phyloP scores from a whole-genome alignment of 2,329 filamentous ascomycete genomes.

The Alternaria sp. region DNA sequence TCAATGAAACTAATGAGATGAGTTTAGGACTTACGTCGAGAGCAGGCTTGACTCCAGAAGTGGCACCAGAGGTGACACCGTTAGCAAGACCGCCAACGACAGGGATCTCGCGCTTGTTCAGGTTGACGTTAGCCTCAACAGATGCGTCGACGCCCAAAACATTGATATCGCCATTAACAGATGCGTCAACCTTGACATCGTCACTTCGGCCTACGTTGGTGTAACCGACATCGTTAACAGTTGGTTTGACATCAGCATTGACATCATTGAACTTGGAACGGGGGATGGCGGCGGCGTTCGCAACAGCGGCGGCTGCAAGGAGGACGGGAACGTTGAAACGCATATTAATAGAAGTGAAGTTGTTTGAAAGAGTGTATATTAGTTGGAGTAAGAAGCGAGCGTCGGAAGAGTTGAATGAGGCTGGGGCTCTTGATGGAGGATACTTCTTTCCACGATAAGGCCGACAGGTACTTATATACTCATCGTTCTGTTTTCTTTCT shows the following conservation, averaged over 20 bases:
- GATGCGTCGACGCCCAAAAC: background rate
- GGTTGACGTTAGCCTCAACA: background rate
- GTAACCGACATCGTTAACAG: conserved; percentile 1
- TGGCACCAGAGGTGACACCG: background rate
- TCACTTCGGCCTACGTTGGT: background rate
- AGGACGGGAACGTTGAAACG: conserved; percentile 3
- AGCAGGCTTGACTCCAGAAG: background rate
- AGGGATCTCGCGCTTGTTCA: conserved; percentile 1
- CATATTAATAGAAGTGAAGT: background rate
- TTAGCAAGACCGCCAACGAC: background rate
- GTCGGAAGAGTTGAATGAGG: background rate
- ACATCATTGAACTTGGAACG: background rate
- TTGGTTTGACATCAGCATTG: background rate
- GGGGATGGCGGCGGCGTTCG: conserved; percentile 1
- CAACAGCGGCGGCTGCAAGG: conserved; percentile 7
- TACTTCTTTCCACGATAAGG: background rate
- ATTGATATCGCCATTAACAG: background rate
- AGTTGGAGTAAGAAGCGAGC: conserved; percentile 2
- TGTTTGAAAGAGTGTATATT: conserved; percentile 1
- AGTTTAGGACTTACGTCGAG: background rate
- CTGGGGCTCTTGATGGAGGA: background rate
- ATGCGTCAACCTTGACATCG: background rate
- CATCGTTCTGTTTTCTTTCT: background rate
- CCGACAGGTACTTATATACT: conserved; percentile 8
- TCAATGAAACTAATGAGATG: background rate